A percentile compares a stretch with the other conserved stretches of the same genome.
Evolutionary conservation across 768 basidiomycete genomes (phyloP).

Genomic region (Phlegmacium glaucopus): DNA sequence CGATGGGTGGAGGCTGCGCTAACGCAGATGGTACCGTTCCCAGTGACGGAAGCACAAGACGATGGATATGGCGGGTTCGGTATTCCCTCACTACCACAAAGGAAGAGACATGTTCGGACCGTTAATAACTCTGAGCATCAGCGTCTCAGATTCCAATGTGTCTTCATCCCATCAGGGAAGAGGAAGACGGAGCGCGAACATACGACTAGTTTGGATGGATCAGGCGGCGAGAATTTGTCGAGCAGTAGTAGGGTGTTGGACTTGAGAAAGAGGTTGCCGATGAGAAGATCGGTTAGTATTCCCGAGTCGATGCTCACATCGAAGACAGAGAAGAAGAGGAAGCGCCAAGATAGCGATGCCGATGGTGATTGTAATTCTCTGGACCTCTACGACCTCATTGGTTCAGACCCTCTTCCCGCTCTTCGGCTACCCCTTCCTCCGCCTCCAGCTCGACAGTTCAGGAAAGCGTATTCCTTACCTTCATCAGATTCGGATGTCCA

Average conservation of each 20-base stretch:
- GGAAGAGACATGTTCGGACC: background rate
- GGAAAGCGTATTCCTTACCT: constrained; percentile 7
- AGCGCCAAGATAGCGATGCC: background rate
- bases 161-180: background rate
- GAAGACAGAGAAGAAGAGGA: background rate
- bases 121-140: background rate
- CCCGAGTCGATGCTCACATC: background rate
- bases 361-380: constrained; percentile 33
- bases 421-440: constrained; percentile 7
- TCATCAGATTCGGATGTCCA: constrained; percentile 9
- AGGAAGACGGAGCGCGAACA: background rate
- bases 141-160: background rate
- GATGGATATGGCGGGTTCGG: background rate
- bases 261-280: background rate
- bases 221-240: background rate
- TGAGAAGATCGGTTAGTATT: background rate
- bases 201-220: background rate
- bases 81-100: background rate
- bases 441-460: constrained; percentile 2
- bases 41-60: background rate
- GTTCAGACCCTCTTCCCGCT: constrained; percentile 10
- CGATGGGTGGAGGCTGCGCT: constrained; percentile 14
- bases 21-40: constrained; percentile 7
- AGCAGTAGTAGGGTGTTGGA: background rate
- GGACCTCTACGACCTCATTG: constrained; percentile 5